These are phyloP conservation scores for Sphaerulina musiva DNA, from an alignment of 2,329 filamentous ascomycete genomes.

Conservation along the genomic window DNA sequence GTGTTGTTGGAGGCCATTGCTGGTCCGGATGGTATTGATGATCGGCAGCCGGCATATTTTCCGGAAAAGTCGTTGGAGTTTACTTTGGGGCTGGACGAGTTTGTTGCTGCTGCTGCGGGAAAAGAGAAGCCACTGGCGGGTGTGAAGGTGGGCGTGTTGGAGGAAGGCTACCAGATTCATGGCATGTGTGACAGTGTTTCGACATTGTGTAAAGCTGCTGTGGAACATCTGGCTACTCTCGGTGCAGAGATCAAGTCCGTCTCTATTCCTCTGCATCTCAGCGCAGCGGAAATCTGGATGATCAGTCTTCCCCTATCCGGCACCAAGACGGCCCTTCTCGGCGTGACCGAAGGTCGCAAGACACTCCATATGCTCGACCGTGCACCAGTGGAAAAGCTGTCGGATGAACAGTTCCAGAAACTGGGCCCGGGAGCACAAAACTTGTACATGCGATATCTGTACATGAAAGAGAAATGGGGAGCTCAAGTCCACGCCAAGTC, in stretches of 20 bases:
- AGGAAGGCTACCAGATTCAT: slow-evolving; percentile 37
- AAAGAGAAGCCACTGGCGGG: slow-evolving; percentile 20
- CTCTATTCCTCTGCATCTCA: slow-evolving; percentile 42
- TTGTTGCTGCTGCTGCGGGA: slow-evolving; percentile 1
- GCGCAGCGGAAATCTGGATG: slow-evolving; percentile 43
- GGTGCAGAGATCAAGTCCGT: slow-evolving; percentile 41
- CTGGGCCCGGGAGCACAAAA: slow-evolving; percentile 17
- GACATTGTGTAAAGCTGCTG: slow-evolving; percentile 32
- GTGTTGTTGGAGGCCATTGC: slow-evolving; percentile 41
- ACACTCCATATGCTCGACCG: slow-evolving; percentile 18
- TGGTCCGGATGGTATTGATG: slow-evolving; percentile 47
- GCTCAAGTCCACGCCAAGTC: slow-evolving; percentile 37
- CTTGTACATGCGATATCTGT: slow-evolving; percentile 17
- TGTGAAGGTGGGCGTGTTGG: slow-evolving; percentile 41
- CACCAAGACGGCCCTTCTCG: slow-evolving; percentile 10
- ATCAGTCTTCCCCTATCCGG: slow-evolving; percentile 12
- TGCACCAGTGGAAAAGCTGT: slow-evolving; percentile 2
- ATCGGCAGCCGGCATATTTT: slow-evolving; percentile 21
- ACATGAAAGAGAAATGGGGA: slow-evolving; percentile 13
- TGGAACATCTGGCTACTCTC: slow-evolving; percentile 34
- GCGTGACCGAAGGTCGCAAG: slow-evolving; percentile 14
- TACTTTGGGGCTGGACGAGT: slow-evolving; percentile 30
- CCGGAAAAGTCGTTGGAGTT: slow-evolving; percentile 25
- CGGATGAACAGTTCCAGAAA: slow-evolving; percentile 14
- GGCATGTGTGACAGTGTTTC: slow-evolving; percentile 36